Conservation (phyloP, 2,329 filamentous ascomycete genomes). For the Fusarium sp. region DNA sequence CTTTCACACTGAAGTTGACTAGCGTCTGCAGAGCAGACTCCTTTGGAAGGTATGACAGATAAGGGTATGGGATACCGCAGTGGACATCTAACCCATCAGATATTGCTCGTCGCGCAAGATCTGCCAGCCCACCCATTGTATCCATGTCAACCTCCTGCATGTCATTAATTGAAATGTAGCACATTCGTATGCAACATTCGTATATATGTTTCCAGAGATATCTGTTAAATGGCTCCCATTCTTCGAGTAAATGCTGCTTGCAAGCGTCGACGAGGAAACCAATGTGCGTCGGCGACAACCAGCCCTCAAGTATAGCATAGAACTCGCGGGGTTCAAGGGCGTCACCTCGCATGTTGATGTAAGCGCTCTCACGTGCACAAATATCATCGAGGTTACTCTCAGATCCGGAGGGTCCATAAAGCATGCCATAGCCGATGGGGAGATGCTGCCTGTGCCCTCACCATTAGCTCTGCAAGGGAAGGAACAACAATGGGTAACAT, state of each 20-base stretch:
- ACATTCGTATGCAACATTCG: accelerated
- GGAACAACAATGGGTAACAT: background rate
- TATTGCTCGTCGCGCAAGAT: background rate
- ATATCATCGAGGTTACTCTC: too few relatives aligned
- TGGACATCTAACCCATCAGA: background rate
- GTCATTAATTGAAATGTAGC: background rate
- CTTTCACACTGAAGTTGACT: accelerated
- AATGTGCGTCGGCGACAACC: background rate
- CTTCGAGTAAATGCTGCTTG: background rate
- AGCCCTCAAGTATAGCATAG: background rate
- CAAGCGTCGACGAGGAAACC: background rate
- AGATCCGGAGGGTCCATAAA: background rate
- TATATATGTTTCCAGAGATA: background rate
- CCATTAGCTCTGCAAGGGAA: background rate
- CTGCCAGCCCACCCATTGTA: background rate
- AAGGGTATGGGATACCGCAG: background rate
- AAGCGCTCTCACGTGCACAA: background rate
- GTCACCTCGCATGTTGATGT: background rate
- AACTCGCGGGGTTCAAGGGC: background rate
- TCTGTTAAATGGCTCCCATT: background rate
- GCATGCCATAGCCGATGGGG: background rate
- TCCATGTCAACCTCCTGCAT: background rate
- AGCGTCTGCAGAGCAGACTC: too few relatives aligned
- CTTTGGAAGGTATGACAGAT: too few relatives aligned
- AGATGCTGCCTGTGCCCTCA: background rate